Conservation (phyloP, 331 rosid genomes). For the Erythrophleum ivorense region DNA sequence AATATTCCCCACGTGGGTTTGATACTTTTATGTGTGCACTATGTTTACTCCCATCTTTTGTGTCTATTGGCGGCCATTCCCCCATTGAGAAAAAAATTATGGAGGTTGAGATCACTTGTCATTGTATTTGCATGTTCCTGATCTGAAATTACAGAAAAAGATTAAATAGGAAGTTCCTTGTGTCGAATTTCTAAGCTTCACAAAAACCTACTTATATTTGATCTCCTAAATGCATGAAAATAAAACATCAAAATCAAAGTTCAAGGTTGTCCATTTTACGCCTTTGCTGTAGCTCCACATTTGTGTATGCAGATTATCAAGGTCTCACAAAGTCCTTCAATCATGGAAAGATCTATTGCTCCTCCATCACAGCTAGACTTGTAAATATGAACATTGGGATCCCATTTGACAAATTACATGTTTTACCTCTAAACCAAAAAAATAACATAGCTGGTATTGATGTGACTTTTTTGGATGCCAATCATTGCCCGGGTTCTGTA, state of each 20-base stretch:
- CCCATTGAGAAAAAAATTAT: not conserved
- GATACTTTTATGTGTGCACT: not conserved
- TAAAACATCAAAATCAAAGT: constrained; percentile 8
- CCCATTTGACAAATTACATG: constrained; percentile 78
- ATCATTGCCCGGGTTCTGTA: constrained; percentile 94
- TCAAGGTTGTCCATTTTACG: constrained; percentile 31
- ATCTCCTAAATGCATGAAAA: not conserved
- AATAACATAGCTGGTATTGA: constrained; percentile 70
- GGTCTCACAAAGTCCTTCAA: constrained; percentile 91
- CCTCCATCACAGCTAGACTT: constrained; percentile 78
- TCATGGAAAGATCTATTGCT: constrained; percentile 92
- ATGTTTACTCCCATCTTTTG: constrained; percentile 11
- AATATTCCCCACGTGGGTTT: not conserved
- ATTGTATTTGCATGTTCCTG: not conserved
- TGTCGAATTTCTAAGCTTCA: constrained; percentile 8
- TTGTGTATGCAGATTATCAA: constrained; percentile 83
- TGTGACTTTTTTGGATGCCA: constrained; percentile 96
- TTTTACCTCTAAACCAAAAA: constrained; percentile 76
- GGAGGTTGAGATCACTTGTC: constrained; percentile 23
- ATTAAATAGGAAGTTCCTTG: constrained; percentile 19
- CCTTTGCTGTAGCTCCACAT: constrained; percentile 31
- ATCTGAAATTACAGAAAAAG: constrained; percentile 36
- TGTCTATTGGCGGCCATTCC: not conserved
- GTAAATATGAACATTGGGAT: constrained; percentile 95
- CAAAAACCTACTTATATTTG: not conserved